A percentile compares a stretch with the other conserved stretches of the same genome.
Evolutionary conservation across 805 yeast species (phyloP).

Genomic region (Alloascoidea africana): DNA sequence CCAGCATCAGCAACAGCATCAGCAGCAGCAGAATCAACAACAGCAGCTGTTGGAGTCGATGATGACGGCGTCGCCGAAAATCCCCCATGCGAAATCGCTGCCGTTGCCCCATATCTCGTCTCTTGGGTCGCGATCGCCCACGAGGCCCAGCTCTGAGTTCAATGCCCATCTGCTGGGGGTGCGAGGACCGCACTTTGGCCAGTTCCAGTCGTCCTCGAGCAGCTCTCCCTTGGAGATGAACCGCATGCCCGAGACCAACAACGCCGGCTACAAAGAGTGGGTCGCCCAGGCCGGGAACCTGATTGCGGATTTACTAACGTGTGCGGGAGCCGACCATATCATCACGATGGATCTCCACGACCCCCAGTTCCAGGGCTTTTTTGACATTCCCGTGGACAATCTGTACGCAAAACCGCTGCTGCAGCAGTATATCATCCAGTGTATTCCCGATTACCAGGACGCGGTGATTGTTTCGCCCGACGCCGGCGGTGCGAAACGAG

Average conservation of each 20-base stretch:
- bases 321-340: slow-evolving; percentile 93
- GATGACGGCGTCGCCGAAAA: slow-evolving; percentile 3
- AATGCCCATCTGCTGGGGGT: too few relatives aligned
- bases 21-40: too few relatives aligned
- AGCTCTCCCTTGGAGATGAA: too few relatives aligned
- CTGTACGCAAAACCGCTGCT: slow-evolving; percentile 77
- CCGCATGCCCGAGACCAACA: too few relatives aligned
- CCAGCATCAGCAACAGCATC: not conserved
- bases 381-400: slow-evolving; percentile 92
- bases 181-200: slow-evolving; percentile 20
- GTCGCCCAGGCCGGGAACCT: slow-evolving; percentile 90
- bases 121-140: slow-evolving; percentile 5
- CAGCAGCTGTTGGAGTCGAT: not conserved
- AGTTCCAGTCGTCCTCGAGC: too few relatives aligned
- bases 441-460: slow-evolving; percentile 65
- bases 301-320: slow-evolving; percentile 71
- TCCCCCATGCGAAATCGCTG: slow-evolving; percentile 5
- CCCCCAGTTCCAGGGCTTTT: slow-evolving; percentile 95
- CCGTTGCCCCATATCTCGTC: not conserved
- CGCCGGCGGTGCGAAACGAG: slow-evolving; percentile 98
- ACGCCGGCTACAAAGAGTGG: slow-evolving; percentile 82
- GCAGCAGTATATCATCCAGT: slow-evolving; percentile 67
- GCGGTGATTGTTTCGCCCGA: slow-evolving; percentile 95
- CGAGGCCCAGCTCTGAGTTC: slow-evolving; percentile 20
- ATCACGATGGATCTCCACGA: slow-evolving; percentile 98